A percentile compares a stretch with the other conserved stretches of the same genome.
Evolutionary conservation across 345 rosid genomes (phyloP).

Genomic region (Crucihimalaya himalaica): DNA sequence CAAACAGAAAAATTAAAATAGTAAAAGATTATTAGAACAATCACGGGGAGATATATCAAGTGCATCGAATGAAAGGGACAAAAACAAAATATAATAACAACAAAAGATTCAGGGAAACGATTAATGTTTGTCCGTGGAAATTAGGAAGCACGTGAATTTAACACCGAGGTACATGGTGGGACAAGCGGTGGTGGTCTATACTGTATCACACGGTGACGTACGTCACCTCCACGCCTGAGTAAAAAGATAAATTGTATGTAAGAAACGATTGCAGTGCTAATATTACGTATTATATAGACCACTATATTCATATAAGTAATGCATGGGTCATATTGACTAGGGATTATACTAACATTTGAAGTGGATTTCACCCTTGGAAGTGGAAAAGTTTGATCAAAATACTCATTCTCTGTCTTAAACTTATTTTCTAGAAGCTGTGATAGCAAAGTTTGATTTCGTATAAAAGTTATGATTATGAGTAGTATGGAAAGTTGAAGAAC

Average conservation of each 20-base stretch:
- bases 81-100: conserved; percentile 27
- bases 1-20: not conserved
- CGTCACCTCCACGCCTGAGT: conserved; percentile 4
- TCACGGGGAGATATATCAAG: conserved; percentile 28
- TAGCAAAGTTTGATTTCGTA: not conserved
- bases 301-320: not conserved
- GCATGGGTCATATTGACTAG: not conserved
- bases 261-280: not conserved
- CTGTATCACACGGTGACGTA: conserved; percentile 9
- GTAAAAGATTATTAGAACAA: not conserved
- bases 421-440: not conserved
- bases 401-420: not conserved
- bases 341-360: not conserved
- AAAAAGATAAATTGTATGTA: not conserved
- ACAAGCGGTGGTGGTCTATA: conserved; percentile 26
- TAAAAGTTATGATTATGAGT: not conserved
- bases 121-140: conserved; percentile 11
- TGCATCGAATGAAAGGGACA: conserved; percentile 24
- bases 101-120: not conserved
- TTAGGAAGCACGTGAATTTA: conserved; percentile 30
- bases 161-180: conserved; percentile 21
- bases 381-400: not conserved
- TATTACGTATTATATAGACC: not conserved
- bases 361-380: not conserved
- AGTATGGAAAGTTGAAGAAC: too few relatives aligned